Conservation (phyloP, 345 rosid genomes). For the Diplotaxis tenuifolia region DNA sequence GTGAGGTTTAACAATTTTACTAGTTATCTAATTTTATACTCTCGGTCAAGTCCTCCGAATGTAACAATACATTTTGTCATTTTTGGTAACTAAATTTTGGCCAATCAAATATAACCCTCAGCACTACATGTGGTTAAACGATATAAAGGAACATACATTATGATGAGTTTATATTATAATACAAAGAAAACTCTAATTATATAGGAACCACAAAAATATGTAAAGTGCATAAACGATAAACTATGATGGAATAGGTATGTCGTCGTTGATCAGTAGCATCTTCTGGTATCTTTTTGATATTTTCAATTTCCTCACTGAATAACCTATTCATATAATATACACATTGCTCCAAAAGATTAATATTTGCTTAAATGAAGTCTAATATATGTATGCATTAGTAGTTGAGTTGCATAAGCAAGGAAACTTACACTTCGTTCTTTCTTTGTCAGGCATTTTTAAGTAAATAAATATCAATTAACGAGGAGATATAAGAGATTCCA, state of each 20-base stretch:
- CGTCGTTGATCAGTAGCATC: neutral
- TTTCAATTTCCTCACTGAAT: neutral
- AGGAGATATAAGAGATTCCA: conserved; percentile 49
- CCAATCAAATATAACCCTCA: neutral
- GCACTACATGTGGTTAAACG: neutral
- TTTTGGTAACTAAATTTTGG: neutral
- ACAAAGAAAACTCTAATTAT: neutral
- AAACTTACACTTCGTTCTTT: conserved; percentile 8
- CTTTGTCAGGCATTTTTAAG: neutral
- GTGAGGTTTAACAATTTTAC: conserved; percentile 7
- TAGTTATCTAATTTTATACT: neutral
- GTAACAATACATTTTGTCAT: neutral
- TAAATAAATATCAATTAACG: conserved; percentile 14
- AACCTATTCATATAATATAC: neutral
- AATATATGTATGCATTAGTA: neutral
- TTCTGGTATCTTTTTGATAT: neutral
- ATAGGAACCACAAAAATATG: neutral
- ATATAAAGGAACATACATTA: neutral
- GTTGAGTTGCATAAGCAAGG: conserved; percentile 4
- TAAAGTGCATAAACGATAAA: neutral
- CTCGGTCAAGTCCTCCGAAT: neutral
- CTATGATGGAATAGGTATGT: neutral
- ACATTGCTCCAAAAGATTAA: neutral
- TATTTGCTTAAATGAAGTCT: neutral
- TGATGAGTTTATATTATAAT: neutral